These are phyloP conservation scores for Aphanocladium album DNA, from an alignment of 2,329 filamentous ascomycete genomes.

Conservation along the genomic window DNA sequence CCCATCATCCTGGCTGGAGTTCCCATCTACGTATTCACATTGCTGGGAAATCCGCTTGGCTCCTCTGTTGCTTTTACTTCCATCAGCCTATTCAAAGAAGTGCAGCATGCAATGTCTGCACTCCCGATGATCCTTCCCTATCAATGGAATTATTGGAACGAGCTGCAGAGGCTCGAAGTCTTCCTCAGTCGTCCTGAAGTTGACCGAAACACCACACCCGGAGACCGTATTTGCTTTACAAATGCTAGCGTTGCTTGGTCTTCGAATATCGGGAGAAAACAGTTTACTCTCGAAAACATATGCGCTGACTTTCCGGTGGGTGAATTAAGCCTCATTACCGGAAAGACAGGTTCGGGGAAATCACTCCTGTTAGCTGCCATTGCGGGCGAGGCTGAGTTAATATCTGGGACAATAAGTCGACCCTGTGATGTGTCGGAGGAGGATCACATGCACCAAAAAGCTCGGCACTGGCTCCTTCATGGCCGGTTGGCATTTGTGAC, in stretches of 20 bases:
- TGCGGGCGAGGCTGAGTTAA: constrained; percentile 4
- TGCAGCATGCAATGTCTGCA: constrained; percentile 4
- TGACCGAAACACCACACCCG: neutral
- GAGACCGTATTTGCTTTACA: neutral
- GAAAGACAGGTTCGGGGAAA: constrained; percentile 14
- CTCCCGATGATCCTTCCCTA: constrained; percentile 4
- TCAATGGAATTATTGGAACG: neutral
- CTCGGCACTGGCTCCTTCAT: neutral
- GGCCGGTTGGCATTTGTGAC: constrained; percentile 25
- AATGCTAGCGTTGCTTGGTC: neutral
- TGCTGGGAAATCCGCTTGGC: neutral
- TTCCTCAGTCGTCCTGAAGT: constrained; percentile 2
- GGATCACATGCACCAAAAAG: neutral
- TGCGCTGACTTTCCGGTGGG: constrained; percentile 7
- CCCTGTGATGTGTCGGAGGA: neutral
- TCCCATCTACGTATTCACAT: neutral
- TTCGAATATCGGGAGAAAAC: neutral
- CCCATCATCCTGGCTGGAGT: constrained; percentile 8
- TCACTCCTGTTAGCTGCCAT: constrained; percentile 11
- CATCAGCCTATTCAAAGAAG: constrained; percentile 11
- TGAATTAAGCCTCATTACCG: constrained; percentile 10
- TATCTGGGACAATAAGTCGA: constrained; percentile 7
- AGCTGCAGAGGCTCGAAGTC: constrained; percentile 8
- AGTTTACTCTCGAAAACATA: constrained; percentile 10
- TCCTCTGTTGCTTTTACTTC: constrained; percentile 13